phyloP scores from a whole-genome alignment of 176 grass and related monocot species.

The Rhynchospora tenuis region DNA sequence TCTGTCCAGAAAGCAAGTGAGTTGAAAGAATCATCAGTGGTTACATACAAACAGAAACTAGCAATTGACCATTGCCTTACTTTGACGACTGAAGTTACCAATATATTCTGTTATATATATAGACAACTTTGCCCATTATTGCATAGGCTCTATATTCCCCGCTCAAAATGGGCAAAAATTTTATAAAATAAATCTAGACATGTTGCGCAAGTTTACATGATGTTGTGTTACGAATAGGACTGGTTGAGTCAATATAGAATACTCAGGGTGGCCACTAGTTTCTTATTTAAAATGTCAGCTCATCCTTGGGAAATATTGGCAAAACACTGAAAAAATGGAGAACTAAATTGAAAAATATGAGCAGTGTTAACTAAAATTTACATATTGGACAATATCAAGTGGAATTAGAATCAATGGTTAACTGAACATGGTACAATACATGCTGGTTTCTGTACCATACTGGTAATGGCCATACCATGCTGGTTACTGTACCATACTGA shows the following conservation, averaged over 20 bases:
- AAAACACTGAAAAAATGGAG: neutral
- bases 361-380: neutral
- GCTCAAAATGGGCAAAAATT: neutral
- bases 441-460: neutral
- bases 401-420: neutral
- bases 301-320: neutral
- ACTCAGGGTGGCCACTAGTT: neutral
- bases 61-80: neutral
- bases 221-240: neutral
- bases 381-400: neutral
- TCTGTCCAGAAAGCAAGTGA: constrained; percentile 35
- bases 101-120: neutral
- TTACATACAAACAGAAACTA: neutral
- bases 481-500: neutral
- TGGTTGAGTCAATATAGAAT: neutral
- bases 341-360: neutral
- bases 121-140: neutral
- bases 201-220: neutral
- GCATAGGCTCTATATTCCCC: neutral
- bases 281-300: neutral
- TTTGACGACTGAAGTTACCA: neutral
- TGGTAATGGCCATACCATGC: neutral
- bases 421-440: neutral
- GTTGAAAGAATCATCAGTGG: neutral
- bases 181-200: neutral